Conservation (phyloP, 345 rosid species). For the Euclidium syriacum region DNA sequence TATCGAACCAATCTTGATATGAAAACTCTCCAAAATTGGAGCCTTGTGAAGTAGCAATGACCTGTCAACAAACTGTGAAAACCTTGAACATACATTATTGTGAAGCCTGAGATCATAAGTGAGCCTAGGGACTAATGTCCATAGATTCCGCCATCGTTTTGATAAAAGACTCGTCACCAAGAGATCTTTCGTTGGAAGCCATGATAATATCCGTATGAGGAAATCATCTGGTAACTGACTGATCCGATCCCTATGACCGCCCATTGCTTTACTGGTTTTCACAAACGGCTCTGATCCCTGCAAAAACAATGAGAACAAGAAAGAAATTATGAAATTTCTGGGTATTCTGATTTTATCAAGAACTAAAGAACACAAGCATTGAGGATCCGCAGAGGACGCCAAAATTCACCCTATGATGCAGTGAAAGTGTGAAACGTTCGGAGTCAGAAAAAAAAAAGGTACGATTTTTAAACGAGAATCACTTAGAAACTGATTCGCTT, state of each 20-base stretch:
- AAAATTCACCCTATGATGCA: not conserved
- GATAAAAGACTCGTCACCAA: constrained; percentile 21
- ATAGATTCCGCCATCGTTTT: constrained; percentile 17
- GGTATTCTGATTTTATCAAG: not conserved
- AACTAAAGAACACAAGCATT: not conserved
- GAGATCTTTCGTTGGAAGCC: constrained; percentile 23
- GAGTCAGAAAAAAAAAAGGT: not conserved
- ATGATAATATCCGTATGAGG: constrained; percentile 24
- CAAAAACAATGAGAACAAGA: not conserved
- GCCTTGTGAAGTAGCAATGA: constrained; percentile 27
- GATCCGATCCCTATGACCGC: constrained; percentile 8
- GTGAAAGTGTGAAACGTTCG: not conserved
- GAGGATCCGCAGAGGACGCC: not conserved
- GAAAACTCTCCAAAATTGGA: not conserved
- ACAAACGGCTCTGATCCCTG: not conserved
- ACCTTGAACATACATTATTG: not conserved
- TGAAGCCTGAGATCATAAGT: constrained; percentile 19
- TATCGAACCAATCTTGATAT: constrained; percentile 13
- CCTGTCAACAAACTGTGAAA: constrained; percentile 23
- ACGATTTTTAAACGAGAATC: not conserved
- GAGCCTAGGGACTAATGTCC: constrained; percentile 24
- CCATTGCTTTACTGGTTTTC: not conserved
- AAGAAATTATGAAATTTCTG: not conserved
- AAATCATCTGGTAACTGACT: constrained; percentile 30
- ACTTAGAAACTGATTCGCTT: not conserved